Evolutionary conservation across 768 basidiomycete species (phyloP).

Genomic region (Tylopilus vinaceipallidus): DNA sequence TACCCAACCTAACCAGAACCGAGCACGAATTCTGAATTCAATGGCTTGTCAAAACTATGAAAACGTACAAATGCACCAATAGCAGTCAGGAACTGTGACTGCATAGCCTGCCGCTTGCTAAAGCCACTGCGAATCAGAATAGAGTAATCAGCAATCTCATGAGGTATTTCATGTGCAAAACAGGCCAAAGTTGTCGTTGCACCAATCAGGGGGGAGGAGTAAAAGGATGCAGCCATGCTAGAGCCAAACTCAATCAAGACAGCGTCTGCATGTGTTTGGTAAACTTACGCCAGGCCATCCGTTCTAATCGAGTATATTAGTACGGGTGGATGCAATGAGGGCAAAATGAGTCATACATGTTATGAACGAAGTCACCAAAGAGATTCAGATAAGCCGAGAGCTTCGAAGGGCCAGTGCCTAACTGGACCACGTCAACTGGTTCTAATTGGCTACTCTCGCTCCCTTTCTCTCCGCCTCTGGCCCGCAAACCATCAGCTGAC

Average conservation of each 20-base stretch:
- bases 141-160: constrained; percentile 97
- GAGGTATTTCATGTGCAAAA: constrained; percentile 93
- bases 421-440: constrained; percentile 21
- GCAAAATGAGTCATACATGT: constrained; percentile 55
- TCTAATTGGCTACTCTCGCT: constrained; percentile 20
- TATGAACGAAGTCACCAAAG: constrained; percentile 92
- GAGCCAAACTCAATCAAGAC: constrained; percentile 1
- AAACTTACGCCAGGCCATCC: constrained; percentile 86
- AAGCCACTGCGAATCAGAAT: constrained; percentile 88
- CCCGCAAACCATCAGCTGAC: constrained; percentile 48
- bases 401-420: constrained; percentile 62
- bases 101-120: constrained; percentile 89
- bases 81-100: constrained; percentile 88
- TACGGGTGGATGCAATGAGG: constrained; percentile 14
- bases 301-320: constrained; percentile 48
- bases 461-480: constrained; percentile 37
- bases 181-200: constrained; percentile 94
- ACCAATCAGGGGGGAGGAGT: constrained; percentile 90
- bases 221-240: constrained; percentile 96
- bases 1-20: constrained; percentile 36
- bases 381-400: constrained; percentile 90
- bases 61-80: constrained; percentile 80
- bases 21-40: constrained; percentile 18
- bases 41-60: constrained; percentile 6
- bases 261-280: constrained; percentile 1